Percentiles rank a stretch among this genome's conserved stretches.
Conservation (phyloP, 2,329 filamentous ascomycete species). For the Verticillium albo-atrum region DNA sequence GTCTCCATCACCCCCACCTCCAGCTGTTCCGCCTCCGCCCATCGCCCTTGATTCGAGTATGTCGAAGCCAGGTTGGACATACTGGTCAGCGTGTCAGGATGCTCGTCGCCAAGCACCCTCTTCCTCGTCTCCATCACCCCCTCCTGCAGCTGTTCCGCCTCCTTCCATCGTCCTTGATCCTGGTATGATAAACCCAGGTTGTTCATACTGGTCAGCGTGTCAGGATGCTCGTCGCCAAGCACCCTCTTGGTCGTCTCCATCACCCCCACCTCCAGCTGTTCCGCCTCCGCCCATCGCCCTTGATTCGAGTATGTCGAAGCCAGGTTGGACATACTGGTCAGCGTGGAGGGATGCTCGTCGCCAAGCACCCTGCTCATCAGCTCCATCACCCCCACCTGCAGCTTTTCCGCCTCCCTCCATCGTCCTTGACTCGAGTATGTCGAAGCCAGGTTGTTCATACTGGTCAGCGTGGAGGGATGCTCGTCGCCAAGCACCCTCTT, state of each 20-base stretch:
- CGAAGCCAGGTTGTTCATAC: too few relatives aligned
- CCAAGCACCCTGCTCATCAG: background rate
- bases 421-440: too few relatives aligned
- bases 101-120: too few relatives aligned
- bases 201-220: constrained; percentile 13
- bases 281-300: constrained; percentile 8
- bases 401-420: constrained; percentile 1
- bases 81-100: too few relatives aligned
- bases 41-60: too few relatives aligned
- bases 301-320: background rate
- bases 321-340: background rate
- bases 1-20: constrained; percentile 8
- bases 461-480: background rate
- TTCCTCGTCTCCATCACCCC: too few relatives aligned
- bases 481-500: background rate
- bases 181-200: constrained; percentile 6
- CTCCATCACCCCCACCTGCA: background rate
- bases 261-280: constrained; percentile 3
- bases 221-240: constrained; percentile 11
- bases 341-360: background rate
- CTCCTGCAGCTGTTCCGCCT: too few relatives aligned
- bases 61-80: too few relatives aligned
- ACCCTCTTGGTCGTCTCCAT: constrained; percentile 8
- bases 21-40: too few relatives aligned
- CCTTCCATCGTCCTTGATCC: background rate